Percentiles rank a stretch among this genome's conserved stretches.
Evolutionary conservation across 179 eudicot species (phyloP).

Genomic region (Carnegiea gigantea): DNA sequence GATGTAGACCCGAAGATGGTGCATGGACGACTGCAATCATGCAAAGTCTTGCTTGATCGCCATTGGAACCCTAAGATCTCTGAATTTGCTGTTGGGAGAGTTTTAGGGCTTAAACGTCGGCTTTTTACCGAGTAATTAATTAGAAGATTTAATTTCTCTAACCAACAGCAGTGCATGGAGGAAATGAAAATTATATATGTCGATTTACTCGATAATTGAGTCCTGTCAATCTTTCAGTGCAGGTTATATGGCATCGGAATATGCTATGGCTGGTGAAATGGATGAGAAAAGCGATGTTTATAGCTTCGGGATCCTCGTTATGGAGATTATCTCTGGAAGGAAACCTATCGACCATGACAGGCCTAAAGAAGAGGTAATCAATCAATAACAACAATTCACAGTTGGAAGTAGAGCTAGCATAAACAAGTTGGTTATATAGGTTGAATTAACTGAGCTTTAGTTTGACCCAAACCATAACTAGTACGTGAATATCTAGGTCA

Average conservation of each 20-base stretch:
- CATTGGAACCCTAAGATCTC: slow-evolving; percentile 57
- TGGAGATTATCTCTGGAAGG: slow-evolving; percentile 55
- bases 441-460: no score
- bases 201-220: no score
- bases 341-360: slow-evolving; percentile 27
- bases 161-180: no score
- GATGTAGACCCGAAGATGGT: slow-evolving; percentile 38
- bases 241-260: no score
- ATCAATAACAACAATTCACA: not conserved
- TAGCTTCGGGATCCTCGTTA: slow-evolving; percentile 55
- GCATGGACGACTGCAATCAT: slow-evolving; percentile 46
- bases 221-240: no score
- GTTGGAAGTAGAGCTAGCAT: slow-evolving; percentile 36
- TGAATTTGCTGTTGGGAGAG: slow-evolving; percentile 32
- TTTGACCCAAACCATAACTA: no score
- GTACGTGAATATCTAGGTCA: no score
- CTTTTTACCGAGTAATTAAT: not conserved
- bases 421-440: slow-evolving; percentile 23
- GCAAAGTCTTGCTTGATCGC: slow-evolving; percentile 47
- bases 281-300: slow-evolving; percentile 51
- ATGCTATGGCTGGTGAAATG: slow-evolving; percentile 13
- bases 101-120: slow-evolving; percentile 24
- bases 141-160: no score
- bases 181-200: no score
- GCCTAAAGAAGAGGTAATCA: slow-evolving; percentile 21